phyloP scores from a whole-genome alignment of 805 yeast genomes.

The Candida silvatica region DNA sequence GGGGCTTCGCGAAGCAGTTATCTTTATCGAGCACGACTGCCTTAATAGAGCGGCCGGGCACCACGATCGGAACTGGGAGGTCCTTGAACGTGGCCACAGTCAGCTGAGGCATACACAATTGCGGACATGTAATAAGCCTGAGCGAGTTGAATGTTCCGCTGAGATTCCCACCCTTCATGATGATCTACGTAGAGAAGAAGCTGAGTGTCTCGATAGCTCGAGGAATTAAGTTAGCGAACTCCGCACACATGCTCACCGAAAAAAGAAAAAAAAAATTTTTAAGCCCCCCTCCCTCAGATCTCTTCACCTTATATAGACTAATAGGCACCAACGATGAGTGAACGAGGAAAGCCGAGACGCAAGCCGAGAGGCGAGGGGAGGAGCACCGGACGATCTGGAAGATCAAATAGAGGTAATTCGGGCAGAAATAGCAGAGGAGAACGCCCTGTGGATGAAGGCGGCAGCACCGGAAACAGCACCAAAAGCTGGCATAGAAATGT shows the following conservation, averaged over 20 bases:
- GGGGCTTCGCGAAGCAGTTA: conserved; percentile 86
- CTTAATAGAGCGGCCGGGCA: conserved; percentile 34
- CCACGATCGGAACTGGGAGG: conserved; percentile 17
- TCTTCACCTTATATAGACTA: no score
- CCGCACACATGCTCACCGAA: no score
- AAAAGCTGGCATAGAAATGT: conserved; percentile 8
- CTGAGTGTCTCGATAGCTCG: no score
- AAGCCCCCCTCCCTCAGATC: no score
- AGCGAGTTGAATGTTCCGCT: conserved; percentile 71
- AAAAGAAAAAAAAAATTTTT: no score
- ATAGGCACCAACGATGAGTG: neutral
- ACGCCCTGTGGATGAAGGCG: neutral
- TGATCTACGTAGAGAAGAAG: no score
- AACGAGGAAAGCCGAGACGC: no score
- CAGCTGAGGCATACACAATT: conserved; percentile 63
- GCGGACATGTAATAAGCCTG: conserved; percentile 51
- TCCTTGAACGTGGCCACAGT: conserved; percentile 40
- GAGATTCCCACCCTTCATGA: conserved; percentile 34
- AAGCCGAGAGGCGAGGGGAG: no score
- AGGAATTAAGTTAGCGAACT: no score
- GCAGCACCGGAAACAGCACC: neutral
- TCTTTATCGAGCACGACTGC: conserved; percentile 90
- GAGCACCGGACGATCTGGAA: no score
- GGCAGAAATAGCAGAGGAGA: neutral
- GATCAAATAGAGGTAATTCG: no score